Evolutionary conservation across 768 basidiomycete species (phyloP).

Genomic region (Mycena pura): DNA sequence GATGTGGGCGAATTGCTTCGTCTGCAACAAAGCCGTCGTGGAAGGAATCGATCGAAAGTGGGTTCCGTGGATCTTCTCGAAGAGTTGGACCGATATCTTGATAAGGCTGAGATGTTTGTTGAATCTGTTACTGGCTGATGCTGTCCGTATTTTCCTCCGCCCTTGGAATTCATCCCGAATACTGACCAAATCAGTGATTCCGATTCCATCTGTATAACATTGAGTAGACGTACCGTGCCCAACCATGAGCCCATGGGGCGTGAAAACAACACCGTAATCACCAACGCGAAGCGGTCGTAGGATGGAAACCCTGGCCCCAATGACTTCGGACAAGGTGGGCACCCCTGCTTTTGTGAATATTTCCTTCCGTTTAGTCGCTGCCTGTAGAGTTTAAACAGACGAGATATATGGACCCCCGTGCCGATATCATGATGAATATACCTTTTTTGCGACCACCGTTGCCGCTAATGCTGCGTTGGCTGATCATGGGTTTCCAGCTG

Average conservation of each 20-base stretch:
- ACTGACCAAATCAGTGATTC: not conserved
- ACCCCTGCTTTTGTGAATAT: not conserved
- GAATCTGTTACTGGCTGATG: conserved; percentile 23
- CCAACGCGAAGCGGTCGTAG: no score
- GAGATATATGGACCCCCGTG: no score
- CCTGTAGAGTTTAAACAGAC: not conserved
- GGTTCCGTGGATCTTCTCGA: conserved; percentile 17
- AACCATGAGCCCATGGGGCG: no score
- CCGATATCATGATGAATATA: no score
- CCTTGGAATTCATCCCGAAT: conserved; percentile 17
- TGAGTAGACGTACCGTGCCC: not conserved
- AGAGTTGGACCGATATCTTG: conserved; percentile 29
- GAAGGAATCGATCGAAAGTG: conserved; percentile 19
- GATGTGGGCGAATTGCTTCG: conserved; percentile 24
- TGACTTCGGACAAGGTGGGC: not conserved
- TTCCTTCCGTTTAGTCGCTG: not conserved
- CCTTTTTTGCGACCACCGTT: not conserved
- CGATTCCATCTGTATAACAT: not conserved
- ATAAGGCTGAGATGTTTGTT: conserved; percentile 22
- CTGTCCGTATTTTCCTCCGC: conserved; percentile 28
- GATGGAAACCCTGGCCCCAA: not conserved
- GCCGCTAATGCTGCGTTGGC: not conserved
- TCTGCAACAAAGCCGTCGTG: conserved; percentile 19
- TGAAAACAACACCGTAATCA: no score
- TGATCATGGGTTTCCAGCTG: no score